Base-by-base conservation (phyloP, 768 basidiomycete genomes). In the Psilocybe subaeruginosa region DNA sequence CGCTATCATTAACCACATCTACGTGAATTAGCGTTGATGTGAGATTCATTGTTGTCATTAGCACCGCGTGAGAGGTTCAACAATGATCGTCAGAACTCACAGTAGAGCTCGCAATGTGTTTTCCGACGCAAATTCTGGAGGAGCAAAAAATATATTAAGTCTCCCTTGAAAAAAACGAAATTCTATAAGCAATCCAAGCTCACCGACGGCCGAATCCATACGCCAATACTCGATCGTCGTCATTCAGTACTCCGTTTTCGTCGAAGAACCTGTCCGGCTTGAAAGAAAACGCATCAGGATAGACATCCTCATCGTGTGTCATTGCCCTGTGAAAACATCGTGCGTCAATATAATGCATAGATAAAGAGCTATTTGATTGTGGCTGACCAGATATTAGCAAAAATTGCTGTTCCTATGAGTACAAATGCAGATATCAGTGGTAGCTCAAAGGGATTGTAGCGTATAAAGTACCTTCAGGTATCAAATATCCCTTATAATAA, bases 261-360 rank as follows among this genome's bases (percentile, higher is more conserved):
- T 67, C 66, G 27, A 74, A 56, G 56, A 67, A 70, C 11, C 78
- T 70, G 8, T 68, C 69, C 1, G 75, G 69, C 19, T 73, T 61
- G 58, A 80, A 79, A 7, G 49, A 63, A 17, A 72, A 64, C 2
- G 33, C 33, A 35, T 35, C 33, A 11, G 33, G 33, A 35, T 35
- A 35, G 33, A 35, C 33, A 7, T 35, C 65, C n/a, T 74, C 70
- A 59, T 78, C 74, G 37, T 73, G 74, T 54, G 68, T 54, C 59
- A 61, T 63, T 8, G 61, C 64, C 64, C 64, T 64, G 11, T 1
- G 33, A 37, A 11, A 17, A 7, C 33, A 35, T 7, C 33, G 23
- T 23, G 11, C 33, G n/a, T 29, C 9, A 19, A 43, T 46, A 17
- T 6, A 27, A 35, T 5, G 8, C 14, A 31, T 7, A 47, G 23